phyloP scores from a whole-genome alignment of 2,329 filamentous ascomycete genomes.

The Pseudogymnoascus sp. region DNA sequence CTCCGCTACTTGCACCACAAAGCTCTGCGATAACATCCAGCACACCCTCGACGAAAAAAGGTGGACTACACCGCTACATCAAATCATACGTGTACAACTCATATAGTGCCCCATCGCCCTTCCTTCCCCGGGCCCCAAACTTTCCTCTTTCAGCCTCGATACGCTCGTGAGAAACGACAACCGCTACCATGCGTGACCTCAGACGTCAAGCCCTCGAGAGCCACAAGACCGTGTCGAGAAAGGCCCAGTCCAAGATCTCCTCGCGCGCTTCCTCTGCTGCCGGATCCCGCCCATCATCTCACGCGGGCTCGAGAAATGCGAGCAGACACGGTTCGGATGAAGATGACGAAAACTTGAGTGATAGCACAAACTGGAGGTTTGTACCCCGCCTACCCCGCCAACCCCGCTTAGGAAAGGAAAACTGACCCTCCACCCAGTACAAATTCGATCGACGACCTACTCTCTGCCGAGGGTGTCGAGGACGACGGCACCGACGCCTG shows the following conservation, averaged over 20 bases:
- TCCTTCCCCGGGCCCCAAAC: not conserved
- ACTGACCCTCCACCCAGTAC: constrained; percentile 25
- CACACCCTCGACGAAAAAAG: not conserved
- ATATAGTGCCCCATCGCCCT: not conserved
- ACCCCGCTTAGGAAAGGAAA: not conserved
- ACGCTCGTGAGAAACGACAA: not conserved
- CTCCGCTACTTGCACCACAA: constrained; percentile 1
- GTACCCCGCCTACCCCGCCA: constrained; percentile 9
- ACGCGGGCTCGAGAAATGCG: constrained; percentile 38
- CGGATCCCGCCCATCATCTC: constrained; percentile 39
- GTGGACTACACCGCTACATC: constrained; percentile 5
- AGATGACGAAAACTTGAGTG: constrained; percentile 42
- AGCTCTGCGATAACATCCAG: constrained; percentile 2
- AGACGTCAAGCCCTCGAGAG: constrained; percentile 47
- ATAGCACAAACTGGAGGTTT: constrained; percentile 46
- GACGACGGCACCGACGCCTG: constrained; percentile 43
- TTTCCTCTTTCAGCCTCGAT: not conserved
- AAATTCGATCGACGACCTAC: constrained; percentile 43
- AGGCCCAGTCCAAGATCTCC: constrained; percentile 40
- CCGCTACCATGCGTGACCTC: constrained; percentile 31
- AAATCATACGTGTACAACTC: not conserved
- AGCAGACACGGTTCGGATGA: constrained; percentile 46
- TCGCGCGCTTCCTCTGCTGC: constrained; percentile 41
- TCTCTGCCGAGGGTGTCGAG: constrained; percentile 38
- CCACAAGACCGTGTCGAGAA: constrained; percentile 50